Base-by-base conservation (phyloP, 148 eudicot genomes). In the Vaccinium vitisidaea region DNA sequence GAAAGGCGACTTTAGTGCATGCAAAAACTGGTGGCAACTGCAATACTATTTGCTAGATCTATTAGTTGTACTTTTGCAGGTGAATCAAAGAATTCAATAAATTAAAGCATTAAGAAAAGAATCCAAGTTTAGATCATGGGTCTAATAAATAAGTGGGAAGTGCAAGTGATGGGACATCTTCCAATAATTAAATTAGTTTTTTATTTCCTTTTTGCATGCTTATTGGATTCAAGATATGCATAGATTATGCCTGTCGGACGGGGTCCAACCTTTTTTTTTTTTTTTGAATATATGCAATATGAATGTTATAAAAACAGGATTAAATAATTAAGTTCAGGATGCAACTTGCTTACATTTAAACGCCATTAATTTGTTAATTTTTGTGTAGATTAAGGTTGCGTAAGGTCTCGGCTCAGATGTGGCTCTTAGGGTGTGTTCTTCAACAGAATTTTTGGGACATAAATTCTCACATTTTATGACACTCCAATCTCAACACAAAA, bases 201-300 rank as follows among this genome's bases (percentile, higher is more conserved):
- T 19, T 48, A 43, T 48, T 48, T 48, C n/a, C 27, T 74, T 43
- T 74, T 39, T 2, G 49, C 46, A 18, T 74, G 48, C 50, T 43
- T 39, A 43, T 39, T 4, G n/a, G 77, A 74, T 74, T 74, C 50
- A 74, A 74, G 77, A 74, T 74, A 39, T 74, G 25, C 19, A 74
- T 36, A 18, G 50, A 36, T 36, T 36, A 36, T 76, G 55, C 27
- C 30, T 75, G 78, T 75, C 52, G 50, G 78, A 18, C 23, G 52
- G 7, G 53, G 27, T 6, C 27, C 3, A 19, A 15, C n/a, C 6
- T 43, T 43, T 16, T 75, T 32, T 14, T 12, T 14, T 12, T 71
- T 25, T 14, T 36, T 2, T 36, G 0, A 5, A 14, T 30, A 71
- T 71, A 13, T 30, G 12, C 27, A 4, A 9, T 56, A 56, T 56